Evolutionary conservation across 257 asterid genomes (phyloP), one percentile per base, ranked within the genome.

Genomic region (Solanum chiquidenum): DNA sequence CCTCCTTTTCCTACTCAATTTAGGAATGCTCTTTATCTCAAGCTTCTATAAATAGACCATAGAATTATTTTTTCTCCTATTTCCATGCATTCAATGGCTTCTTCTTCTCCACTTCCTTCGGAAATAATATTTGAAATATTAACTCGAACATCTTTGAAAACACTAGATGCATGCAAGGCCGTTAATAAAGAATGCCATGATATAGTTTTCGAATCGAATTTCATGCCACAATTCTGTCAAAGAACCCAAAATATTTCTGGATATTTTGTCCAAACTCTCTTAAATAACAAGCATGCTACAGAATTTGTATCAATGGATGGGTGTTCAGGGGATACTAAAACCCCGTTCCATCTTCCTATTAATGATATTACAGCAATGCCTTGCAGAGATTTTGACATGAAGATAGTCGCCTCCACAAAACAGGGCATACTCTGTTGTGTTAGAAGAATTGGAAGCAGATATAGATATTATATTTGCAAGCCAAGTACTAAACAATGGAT

Each of bases 401-500:
- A 60, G 74, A 46, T 88, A 35, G 69, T 52, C 6, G 88, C 88
- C 6, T 88, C 90, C 5, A 58, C 90, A 7, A 21, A 37, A 0
- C 88, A 85, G 35, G 91, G 89, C 9, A 71, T 86, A 3, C 20
- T 86, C 21, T 89, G 87, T n/a, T 89, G 89, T 33, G 58, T 77
- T 18, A 68, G 89, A 33, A 38, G 21, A 64, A 64, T 25, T 0
- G 29, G 12, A 7, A 23, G 5, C 1, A 10, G 33, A 1, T 6
- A 34, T 1, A 83, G 82, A 4, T 89, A 80, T 9, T 64, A 82
- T n/a, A 49, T 87, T 0, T 37, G 87, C 16, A 86, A 86, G 44
- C 86, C 89, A 5, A 71, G 37, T 37, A 89, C 91, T 3, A 69
- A 62, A 21, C 91, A 89, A 27, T 83, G 85, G 91, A 83, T 20